Base-by-base conservation (phyloP, 2,329 filamentous ascomycete genomes). In the Chlorencoelia australis region DNA sequence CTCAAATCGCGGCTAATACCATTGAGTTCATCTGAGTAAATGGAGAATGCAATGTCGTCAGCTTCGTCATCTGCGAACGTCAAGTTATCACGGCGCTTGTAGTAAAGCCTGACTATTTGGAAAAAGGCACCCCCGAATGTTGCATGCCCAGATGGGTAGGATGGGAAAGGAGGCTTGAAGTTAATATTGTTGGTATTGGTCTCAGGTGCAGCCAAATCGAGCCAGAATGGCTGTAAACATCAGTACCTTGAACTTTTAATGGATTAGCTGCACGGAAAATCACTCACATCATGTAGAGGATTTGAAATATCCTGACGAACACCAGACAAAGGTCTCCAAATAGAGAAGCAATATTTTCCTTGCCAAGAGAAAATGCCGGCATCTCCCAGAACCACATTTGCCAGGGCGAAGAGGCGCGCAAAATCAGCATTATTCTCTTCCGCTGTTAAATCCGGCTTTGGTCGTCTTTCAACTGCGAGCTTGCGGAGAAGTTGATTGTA, bases 401-500 rank as follows among this genome's bases (percentile, higher is more conserved):
- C 35, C 4, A 38, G 29, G 20, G 19, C 24, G 35, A 38, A 38
- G 19, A 38, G 13, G 17, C 35, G 35, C 8, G 35, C 29, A 27
- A 37, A 38, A 17, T 38, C 35, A 27, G 35, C 35, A 22, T 38
- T 38, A 21, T 31, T 38, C n/a, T 24, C 20, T 17, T 38, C 35
- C 26, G 32, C 35, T 9, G 15, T 13, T 14, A 38, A 17, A 15
- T 21, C 20, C 7, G 3, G 21, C 11, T 26, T 20, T 3, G 28
- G 35, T 32, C 29, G 15, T 17, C 19, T 38, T 21, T 38, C 28
- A 13, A 38, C 28, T 15, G 35, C 35, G 14, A 38, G 18, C 17
- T 38, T 38, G 28, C 35, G 35, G 6, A 38, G 17, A 29, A 38
- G 25, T 17, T 38, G 29, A 21, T 38, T 38, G 29, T 38, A 38